phyloP scores from a whole-genome alignment of 2,329 filamentous ascomycete genomes.

The Colletotrichum sp. region DNA sequence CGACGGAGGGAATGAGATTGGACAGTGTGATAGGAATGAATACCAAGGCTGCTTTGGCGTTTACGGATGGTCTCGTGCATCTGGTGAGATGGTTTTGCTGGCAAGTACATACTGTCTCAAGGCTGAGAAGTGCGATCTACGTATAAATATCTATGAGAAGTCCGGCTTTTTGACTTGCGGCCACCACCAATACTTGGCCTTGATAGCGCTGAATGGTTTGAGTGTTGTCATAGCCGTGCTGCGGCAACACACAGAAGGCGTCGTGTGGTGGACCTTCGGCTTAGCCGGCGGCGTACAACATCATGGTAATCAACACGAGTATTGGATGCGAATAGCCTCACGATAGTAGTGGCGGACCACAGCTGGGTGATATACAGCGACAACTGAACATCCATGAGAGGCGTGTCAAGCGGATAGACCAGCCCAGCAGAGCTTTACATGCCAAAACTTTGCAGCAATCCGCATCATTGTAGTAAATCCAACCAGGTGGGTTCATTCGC shows the following conservation, averaged over 20 bases:
- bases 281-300: fast-evolving
- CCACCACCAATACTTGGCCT: not conserved
- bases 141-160: not conserved
- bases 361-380: not conserved
- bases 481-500: not conserved
- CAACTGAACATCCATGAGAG: not conserved
- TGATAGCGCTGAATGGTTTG: not conserved
- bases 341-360: not conserved
- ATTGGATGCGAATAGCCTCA: not conserved
- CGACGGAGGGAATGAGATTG: not conserved
- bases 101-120: not conserved
- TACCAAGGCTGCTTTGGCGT: not conserved
- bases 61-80: not conserved
- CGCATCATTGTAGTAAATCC: not conserved
- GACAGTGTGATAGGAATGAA: not conserved
- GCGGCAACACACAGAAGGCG: not conserved
- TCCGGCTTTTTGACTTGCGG: not conserved
- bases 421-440: not conserved
- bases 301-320: not conserved
- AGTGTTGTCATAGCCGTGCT: not conserved
- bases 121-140: not conserved
- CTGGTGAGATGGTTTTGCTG: too few relatives aligned
- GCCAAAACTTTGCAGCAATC: too few relatives aligned
- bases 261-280: not conserved
- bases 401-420: not conserved